A percentile compares a stretch with the other conserved stretches of the same genome.
Conservation (phyloP, 805 yeast genomes). For the Kuraishia piskuri region DNA sequence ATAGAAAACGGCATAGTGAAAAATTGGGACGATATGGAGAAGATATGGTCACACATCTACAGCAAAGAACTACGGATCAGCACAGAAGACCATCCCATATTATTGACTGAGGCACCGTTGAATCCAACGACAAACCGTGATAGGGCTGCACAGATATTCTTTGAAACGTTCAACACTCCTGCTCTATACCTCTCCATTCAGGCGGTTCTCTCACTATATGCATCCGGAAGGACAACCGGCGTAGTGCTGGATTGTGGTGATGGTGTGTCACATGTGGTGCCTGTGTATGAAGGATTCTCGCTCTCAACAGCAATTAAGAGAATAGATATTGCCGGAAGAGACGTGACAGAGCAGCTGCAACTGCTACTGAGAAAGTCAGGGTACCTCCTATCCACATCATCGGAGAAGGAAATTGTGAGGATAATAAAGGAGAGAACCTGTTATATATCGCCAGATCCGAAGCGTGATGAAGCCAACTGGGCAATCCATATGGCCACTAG, state of each 20-base stretch:
- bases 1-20: constrained; percentile 69
- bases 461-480: constrained; percentile 9
- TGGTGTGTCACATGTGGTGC: constrained; percentile 83
- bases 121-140: constrained; percentile 61
- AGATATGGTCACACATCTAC: constrained; percentile 66
- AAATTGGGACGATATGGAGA: constrained; percentile 85
- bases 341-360: constrained; percentile 70
- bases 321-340: constrained; percentile 80
- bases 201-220: constrained; percentile 77
- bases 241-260: constrained; percentile 88
- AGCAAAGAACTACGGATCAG: constrained; percentile 45
- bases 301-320: constrained; percentile 65
- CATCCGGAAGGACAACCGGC: constrained; percentile 88
- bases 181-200: constrained; percentile 68
- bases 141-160: constrained; percentile 51
- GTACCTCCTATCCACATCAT: constrained; percentile 50
- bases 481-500: constrained; percentile 2
- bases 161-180: constrained; percentile 68
- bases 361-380: constrained; percentile 64
- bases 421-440: constrained; percentile 71
- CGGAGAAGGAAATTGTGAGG: constrained; percentile 78
- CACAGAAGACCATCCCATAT: constrained; percentile 77
- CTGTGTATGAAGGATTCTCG: constrained; percentile 85
- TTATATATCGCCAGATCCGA: constrained; percentile 44
- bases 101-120: constrained; percentile 84